These are phyloP conservation scores for Coemansia sp. DNA, from an alignment of 192 early-diverging fungal species.

Conservation along the genomic window DNA sequence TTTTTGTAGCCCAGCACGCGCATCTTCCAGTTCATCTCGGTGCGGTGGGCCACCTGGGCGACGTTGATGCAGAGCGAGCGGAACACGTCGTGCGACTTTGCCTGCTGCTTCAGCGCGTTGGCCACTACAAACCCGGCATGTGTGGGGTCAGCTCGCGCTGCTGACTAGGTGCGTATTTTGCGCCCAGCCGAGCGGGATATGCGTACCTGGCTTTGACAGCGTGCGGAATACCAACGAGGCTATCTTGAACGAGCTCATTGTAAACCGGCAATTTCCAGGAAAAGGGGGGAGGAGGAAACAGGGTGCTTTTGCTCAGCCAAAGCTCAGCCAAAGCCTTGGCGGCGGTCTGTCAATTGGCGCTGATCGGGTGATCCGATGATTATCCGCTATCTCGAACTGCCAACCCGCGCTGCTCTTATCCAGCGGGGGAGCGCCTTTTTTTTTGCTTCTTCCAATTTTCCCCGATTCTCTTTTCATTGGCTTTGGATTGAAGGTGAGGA, in stretches of 20 bases:
- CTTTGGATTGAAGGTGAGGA: background rate
- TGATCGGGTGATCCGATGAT: background rate
- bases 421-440: no score
- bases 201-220: conserved; percentile 63
- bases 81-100: conserved; percentile 59
- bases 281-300: no score
- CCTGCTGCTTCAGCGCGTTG: conserved; percentile 51
- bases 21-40: conserved; percentile 84
- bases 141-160: background rate
- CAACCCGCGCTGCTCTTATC: no score
- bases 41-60: conserved; percentile 70
- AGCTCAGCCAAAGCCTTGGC: no score
- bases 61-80: conserved; percentile 68
- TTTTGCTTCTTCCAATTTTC: background rate
- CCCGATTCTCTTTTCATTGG: background rate
- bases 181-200: no score
- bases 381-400: background rate
- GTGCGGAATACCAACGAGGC: conserved; percentile 61
- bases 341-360: no score
- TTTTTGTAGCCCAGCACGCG: conserved; percentile 70
- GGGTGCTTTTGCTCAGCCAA: no score
- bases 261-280: background rate
- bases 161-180: background rate
- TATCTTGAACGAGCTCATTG: conserved; percentile 63
- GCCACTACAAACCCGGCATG: conserved; percentile 33